These are phyloP conservation scores for Apiospora saccharicola DNA, from an alignment of 2,329 filamentous ascomycete genomes.

Conservation along the genomic window DNA sequence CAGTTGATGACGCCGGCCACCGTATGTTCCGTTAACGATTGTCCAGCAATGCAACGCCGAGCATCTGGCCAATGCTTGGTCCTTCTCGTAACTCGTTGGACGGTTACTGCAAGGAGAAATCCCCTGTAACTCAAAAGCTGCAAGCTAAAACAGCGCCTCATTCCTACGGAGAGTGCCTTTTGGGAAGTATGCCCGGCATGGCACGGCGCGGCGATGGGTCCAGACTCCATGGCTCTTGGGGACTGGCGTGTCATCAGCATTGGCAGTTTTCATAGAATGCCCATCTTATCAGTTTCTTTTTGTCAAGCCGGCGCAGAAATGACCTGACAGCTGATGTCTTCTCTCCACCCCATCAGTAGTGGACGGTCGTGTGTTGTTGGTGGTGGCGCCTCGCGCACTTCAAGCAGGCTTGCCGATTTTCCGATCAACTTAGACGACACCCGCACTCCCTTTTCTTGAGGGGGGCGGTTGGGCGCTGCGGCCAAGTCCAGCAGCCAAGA, in stretches of 20 bases:
- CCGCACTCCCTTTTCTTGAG: background rate
- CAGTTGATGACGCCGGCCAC: slow-evolving; percentile 7
- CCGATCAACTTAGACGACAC: slow-evolving; percentile 9
- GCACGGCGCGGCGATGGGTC: slow-evolving; percentile 16
- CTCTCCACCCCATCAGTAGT: background rate
- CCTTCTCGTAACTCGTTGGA: background rate
- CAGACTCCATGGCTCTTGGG: slow-evolving; percentile 5
- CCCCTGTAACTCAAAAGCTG: background rate
- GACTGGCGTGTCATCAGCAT: slow-evolving; percentile 1
- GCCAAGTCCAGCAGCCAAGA: slow-evolving; percentile 5
- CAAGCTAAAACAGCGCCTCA: slow-evolving; percentile 7
- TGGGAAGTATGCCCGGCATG: slow-evolving; percentile 17
- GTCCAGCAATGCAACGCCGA: slow-evolving; percentile 2
- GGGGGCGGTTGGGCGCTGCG: background rate
- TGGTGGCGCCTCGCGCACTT: slow-evolving; percentile 7
- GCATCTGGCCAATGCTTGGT: slow-evolving; percentile 6
- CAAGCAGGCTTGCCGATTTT: slow-evolving; percentile 23
- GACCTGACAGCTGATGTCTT: slow-evolving; percentile 7
- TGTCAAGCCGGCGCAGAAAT: slow-evolving; percentile 3
- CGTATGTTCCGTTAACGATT: slow-evolving; percentile 3
- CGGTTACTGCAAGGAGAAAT: background rate
- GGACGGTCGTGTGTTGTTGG: background rate
- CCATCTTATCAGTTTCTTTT: slow-evolving; percentile 11
- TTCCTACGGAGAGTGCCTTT: background rate
- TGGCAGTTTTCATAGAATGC: slow-evolving; percentile 2